A percentile compares a stretch with the other conserved stretches of the same genome.
phyloP scores from a whole-genome alignment of 495 filamentous ascomycete genomes.

The Aspergillus ellipticus region DNA sequence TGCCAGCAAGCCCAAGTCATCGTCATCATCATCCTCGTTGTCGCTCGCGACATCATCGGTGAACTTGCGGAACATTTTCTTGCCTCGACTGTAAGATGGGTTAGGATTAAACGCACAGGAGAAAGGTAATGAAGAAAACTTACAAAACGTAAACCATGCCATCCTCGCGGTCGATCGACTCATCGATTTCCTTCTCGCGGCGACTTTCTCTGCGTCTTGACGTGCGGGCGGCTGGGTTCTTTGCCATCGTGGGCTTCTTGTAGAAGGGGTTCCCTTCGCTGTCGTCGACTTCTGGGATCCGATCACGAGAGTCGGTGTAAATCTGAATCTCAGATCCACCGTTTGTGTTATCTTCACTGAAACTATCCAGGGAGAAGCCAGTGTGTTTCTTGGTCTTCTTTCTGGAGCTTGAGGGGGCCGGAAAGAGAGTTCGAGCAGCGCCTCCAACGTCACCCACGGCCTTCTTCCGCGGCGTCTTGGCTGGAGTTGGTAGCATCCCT shows the following conservation, averaged over 20 bases:
- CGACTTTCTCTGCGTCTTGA: slow-evolving; percentile 31
- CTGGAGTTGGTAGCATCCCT: slow-evolving; percentile 78
- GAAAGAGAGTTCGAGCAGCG: slow-evolving; percentile 75
- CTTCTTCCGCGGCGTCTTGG: slow-evolving; percentile 77
- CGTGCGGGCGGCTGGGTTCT: slow-evolving; percentile 35
- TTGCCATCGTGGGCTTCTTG: slow-evolving; percentile 38
- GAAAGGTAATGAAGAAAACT: slow-evolving; percentile 36
- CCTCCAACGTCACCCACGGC: slow-evolving; percentile 54
- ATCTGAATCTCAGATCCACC: slow-evolving; percentile 63
- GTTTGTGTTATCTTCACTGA: slow-evolving; percentile 50
- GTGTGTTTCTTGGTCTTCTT: slow-evolving; percentile 54
- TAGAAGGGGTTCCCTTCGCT: slow-evolving; percentile 73
- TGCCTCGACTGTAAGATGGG: slow-evolving; percentile 67
- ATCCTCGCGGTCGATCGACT: slow-evolving; percentile 62
- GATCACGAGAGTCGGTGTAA: slow-evolving; percentile 85
- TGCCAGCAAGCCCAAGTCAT: slow-evolving; percentile 42
- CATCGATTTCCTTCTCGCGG: slow-evolving; percentile 54
- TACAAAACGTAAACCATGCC: slow-evolving; percentile 87
- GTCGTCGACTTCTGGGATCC: slow-evolving; percentile 67
- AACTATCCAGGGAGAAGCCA: slow-evolving; percentile 68
- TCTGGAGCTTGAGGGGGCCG: slow-evolving; percentile 38
- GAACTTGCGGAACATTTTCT: slow-evolving; percentile 69
- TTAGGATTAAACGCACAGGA: slow-evolving; percentile 20
- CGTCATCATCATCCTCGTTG: slow-evolving; percentile 46
- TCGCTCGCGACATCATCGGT: slow-evolving; percentile 44